Conservation (phyloP, 2,329 filamentous ascomycete species). For the Lachnellula hyalina region DNA sequence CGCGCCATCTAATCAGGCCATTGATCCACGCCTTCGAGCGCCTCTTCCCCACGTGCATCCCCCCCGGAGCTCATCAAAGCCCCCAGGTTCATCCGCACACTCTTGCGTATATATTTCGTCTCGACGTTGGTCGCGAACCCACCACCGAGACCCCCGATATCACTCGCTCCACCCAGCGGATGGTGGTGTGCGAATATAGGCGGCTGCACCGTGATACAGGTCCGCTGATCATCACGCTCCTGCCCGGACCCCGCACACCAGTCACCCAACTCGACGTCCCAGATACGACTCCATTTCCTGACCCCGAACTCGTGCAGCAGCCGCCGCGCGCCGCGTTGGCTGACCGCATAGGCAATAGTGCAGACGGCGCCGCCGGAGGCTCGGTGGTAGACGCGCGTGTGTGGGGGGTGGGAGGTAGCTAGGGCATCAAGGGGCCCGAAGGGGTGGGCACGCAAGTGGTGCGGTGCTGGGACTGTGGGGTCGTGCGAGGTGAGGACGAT, state of each 20-base stretch:
- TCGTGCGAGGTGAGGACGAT: slow-evolving; percentile 11
- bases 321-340: slow-evolving; percentile 14
- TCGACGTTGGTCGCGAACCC: slow-evolving; percentile 16
- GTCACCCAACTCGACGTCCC: slow-evolving; percentile 15
- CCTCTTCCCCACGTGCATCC: neutral
- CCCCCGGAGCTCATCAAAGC: slow-evolving; percentile 11
- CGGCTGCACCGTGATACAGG: slow-evolving; percentile 15
- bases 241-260: slow-evolving; percentile 13
- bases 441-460: slow-evolving; percentile 15
- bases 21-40: too few species aligned
- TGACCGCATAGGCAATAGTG: slow-evolving; percentile 18
- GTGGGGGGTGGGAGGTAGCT: slow-evolving; percentile 4
- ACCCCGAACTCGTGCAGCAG: slow-evolving; percentile 16
- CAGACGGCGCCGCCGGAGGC: slow-evolving; percentile 15
- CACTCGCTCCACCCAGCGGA: slow-evolving; percentile 14
- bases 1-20: slow-evolving; percentile 12
- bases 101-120: slow-evolving; percentile 17
- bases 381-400: slow-evolving; percentile 16
- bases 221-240: slow-evolving; percentile 1
- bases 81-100: slow-evolving; percentile 18
- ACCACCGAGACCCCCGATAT: slow-evolving; percentile 17
- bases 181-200: slow-evolving; percentile 19
- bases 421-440: slow-evolving; percentile 18
- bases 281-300: slow-evolving; percentile 14
- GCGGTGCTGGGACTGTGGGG: slow-evolving; percentile 12